phyloP scores from a whole-genome alignment of 345 rosid genomes.

The Aquilaria malaccensis region DNA sequence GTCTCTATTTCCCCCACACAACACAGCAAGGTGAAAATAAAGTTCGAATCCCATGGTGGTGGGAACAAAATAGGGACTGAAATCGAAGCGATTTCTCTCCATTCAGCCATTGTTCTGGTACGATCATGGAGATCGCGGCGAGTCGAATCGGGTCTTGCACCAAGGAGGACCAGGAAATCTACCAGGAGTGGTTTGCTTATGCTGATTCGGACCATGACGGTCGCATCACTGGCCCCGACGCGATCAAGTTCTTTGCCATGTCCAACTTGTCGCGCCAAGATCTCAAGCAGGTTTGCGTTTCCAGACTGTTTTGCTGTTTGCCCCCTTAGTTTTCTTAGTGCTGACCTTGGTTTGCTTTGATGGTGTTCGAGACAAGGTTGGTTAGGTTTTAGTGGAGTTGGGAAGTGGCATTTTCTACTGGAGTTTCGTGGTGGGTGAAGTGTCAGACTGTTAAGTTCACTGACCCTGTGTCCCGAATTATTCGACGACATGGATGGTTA shows the following conservation, averaged over 20 bases:
- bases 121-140: slow-evolving; percentile 62
- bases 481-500: no score
- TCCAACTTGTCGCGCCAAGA: slow-evolving; percentile 73
- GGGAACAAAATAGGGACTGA: no score
- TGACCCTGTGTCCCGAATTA: no score
- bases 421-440: no score
- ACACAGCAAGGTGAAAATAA: no score
- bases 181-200: slow-evolving; percentile 76
- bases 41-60: no score
- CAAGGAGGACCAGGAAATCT: slow-evolving; percentile 67
- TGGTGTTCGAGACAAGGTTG: neutral
- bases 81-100: no score
- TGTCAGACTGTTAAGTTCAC: no score
- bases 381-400: neutral
- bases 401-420: no score
- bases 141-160: slow-evolving; percentile 62
- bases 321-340: neutral
- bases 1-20: no score
- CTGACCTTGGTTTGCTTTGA: neutral
- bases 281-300: slow-evolving; percentile 65
- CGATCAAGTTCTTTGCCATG: slow-evolving; percentile 71
- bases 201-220: slow-evolving; percentile 93
- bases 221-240: slow-evolving; percentile 84
- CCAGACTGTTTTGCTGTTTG: slow-evolving; percentile 1
- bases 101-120: no score